Percentiles rank a stretch among this genome's conserved stretches.
Conservation (phyloP, 306 rosid genomes). For the Malus fusca region DNA sequence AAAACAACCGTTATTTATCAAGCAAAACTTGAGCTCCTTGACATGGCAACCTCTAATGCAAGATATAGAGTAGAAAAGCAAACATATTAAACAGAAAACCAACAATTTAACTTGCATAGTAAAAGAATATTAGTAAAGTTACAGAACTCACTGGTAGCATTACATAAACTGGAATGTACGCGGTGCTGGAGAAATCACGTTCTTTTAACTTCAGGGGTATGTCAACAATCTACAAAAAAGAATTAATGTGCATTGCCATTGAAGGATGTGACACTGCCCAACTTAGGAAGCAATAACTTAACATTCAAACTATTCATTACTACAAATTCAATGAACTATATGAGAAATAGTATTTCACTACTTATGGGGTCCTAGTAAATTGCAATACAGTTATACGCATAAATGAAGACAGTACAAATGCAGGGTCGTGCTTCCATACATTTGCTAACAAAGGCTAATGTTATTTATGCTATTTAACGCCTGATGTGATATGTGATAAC, state of each 20-base stretch:
- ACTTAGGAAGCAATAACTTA: not conserved
- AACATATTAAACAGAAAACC: constrained; percentile 6
- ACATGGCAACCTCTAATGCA: not conserved
- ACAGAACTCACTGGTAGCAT: constrained; percentile 74
- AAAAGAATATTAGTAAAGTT: constrained; percentile 6
- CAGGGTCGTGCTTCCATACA: not conserved
- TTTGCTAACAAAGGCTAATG: not conserved
- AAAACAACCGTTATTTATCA: not conserved
- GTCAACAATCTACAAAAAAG: constrained; percentile 51
- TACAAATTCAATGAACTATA: not conserved
- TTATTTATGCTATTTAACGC: not conserved
- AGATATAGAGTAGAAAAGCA: constrained; percentile 2
- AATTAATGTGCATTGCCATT: not conserved
- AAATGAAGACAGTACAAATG: not conserved
- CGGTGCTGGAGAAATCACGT: constrained; percentile 69
- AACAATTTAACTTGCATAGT: constrained; percentile 10
- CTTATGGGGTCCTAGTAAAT: not conserved
- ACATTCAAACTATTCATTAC: not conserved
- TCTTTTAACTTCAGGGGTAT: constrained; percentile 44
- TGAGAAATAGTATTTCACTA: not conserved
- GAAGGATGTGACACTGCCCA: not conserved
- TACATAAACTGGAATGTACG: constrained; percentile 82
- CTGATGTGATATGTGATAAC: not conserved
- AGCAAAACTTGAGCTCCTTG: not conserved
- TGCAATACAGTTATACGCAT: not conserved